Evolutionary conservation across 768 basidiomycete genomes (phyloP).

Genomic region (Tulasnella sp.): DNA sequence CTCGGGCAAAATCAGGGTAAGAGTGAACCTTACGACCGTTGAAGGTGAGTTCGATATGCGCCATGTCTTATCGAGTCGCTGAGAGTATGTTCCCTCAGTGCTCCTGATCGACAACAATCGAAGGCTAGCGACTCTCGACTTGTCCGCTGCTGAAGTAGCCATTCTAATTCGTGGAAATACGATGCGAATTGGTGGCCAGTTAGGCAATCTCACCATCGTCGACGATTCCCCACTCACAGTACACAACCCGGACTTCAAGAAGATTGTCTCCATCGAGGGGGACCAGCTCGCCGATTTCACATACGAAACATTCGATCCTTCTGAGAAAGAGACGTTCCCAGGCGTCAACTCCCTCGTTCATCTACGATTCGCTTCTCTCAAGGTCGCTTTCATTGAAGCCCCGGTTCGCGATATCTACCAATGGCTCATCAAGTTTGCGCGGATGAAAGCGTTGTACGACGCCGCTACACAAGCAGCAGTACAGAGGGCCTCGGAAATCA

Average conservation of each 20-base stretch:
- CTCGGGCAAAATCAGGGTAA: constrained; percentile 63
- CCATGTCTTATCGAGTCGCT: background rate
- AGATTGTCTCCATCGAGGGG: constrained; percentile 88
- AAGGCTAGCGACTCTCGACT: constrained; percentile 75
- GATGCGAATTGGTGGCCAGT: constrained; percentile 66
- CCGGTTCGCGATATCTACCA: constrained; percentile 84
- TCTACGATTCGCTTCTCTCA: constrained; percentile 82
- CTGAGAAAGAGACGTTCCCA: constrained; percentile 52
- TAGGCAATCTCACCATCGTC: constrained; percentile 74
- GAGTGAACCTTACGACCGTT: constrained; percentile 76
- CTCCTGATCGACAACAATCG: constrained; percentile 61
- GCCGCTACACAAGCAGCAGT: constrained; percentile 88
- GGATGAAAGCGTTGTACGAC: constrained; percentile 90
- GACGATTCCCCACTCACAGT: constrained; percentile 55
- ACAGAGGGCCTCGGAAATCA: constrained; percentile 86
- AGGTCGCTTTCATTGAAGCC: constrained; percentile 77
- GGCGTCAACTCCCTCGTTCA: constrained; percentile 78
- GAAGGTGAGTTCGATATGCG: constrained; percentile 46
- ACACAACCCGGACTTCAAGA: constrained; percentile 62
- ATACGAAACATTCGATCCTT: constrained; percentile 84
- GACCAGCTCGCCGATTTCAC: constrained; percentile 88
- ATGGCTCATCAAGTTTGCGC: constrained; percentile 77
- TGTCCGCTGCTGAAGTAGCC: constrained; percentile 84
- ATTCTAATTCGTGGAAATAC: constrained; percentile 64
- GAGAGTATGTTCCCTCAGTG: constrained; percentile 39